Conservation (phyloP, 441 rosid genomes). For the Kokia cookei region DNA sequence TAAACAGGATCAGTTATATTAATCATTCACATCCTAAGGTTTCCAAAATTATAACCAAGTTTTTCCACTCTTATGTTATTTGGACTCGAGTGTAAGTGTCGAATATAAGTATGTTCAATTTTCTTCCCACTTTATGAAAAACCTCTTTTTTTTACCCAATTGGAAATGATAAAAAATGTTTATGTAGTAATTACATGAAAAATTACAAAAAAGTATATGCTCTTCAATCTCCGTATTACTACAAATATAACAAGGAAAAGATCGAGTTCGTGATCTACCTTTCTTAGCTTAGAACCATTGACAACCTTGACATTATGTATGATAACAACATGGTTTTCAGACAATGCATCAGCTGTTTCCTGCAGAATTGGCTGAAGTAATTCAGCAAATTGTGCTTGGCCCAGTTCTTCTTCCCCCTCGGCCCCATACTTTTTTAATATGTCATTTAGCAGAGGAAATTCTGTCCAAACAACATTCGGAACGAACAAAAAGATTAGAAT, state of each 20-base stretch:
- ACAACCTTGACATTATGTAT: slow-evolving; percentile 47
- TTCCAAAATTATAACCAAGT: no score
- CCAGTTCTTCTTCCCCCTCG: slow-evolving; percentile 65
- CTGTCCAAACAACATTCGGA: slow-evolving; percentile 28
- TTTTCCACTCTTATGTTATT: no score
- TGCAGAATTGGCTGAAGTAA: slow-evolving; percentile 65
- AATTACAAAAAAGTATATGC: not conserved
- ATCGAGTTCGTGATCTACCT: slow-evolving; percentile 29
- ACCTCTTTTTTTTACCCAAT: no score
- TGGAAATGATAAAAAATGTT: no score
- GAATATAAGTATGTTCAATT: no score
- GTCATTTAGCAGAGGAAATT: slow-evolving; percentile 50
- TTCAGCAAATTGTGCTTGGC: slow-evolving; percentile 85
- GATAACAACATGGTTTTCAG: slow-evolving; percentile 38
- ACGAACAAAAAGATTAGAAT: not conserved
- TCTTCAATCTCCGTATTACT: not conserved
- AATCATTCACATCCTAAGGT: not conserved
- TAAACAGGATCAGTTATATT: not conserved
- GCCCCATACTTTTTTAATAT: slow-evolving; percentile 71
- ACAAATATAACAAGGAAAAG: not conserved
- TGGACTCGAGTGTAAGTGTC: no score
- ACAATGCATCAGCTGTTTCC: slow-evolving; percentile 57
- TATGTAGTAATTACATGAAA: not conserved
- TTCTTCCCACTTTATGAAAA: no score
- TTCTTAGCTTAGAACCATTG: slow-evolving; percentile 56